phyloP scores from a whole-genome alignment of 2,329 filamentous ascomycete genomes.

The Penicillium brasilianum region DNA sequence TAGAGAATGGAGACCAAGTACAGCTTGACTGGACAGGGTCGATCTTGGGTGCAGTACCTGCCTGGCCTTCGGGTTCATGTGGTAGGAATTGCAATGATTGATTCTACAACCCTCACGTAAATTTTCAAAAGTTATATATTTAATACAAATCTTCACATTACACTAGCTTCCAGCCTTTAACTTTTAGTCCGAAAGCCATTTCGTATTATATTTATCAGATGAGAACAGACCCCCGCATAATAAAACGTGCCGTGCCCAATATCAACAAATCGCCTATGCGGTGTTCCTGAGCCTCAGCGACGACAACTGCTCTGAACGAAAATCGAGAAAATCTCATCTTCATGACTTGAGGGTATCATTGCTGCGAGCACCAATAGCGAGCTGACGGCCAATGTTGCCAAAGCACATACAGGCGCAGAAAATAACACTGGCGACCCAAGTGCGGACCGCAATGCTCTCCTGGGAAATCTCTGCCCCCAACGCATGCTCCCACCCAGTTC shows the following conservation, averaged over 20 bases:
- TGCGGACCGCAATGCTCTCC: slow-evolving; percentile 67
- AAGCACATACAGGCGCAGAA: slow-evolving; percentile 97
- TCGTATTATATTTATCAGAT: slow-evolving; percentile 16
- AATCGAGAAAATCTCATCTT: slow-evolving; percentile 1
- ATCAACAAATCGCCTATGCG: not conserved
- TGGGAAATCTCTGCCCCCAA: slow-evolving; percentile 46
- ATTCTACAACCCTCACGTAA: slow-evolving; percentile 51
- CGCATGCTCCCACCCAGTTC: slow-evolving; percentile 38
- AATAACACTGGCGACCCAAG: slow-evolving; percentile 90
- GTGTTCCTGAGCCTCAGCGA: not conserved
- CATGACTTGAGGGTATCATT: slow-evolving; percentile 30
- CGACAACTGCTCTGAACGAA: not conserved
- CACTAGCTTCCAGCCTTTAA: not conserved
- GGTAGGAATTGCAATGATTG: slow-evolving; percentile 65
- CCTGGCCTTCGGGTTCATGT: slow-evolving; percentile 46
- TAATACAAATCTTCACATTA: too few relatives aligned
- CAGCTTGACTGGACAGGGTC: slow-evolving; percentile 44
- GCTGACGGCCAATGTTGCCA: slow-evolving; percentile 85
- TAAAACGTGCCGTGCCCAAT: not conserved
- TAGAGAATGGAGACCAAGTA: slow-evolving; percentile 60
- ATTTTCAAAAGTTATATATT: not conserved
- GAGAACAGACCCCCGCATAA: not conserved
- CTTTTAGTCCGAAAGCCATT: not conserved
- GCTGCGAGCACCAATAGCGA: slow-evolving; percentile 60
- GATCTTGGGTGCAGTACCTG: slow-evolving; percentile 65